phyloP scores from a whole-genome alignment of 2,329 filamentous ascomycete genomes.

The Colletotrichum scovillei region DNA sequence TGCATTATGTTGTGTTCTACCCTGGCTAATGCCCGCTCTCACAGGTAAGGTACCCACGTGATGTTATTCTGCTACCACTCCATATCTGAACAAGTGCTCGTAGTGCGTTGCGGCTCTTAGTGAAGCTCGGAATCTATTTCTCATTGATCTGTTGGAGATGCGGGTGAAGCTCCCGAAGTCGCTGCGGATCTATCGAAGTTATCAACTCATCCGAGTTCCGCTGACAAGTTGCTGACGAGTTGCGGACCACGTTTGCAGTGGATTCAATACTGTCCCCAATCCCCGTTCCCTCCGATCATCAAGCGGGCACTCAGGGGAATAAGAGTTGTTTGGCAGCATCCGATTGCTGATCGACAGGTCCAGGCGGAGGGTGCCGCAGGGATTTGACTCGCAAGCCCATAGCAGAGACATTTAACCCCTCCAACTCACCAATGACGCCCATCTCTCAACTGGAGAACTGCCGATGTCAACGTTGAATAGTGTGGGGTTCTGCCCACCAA shows the following conservation, averaged over 20 bases:
- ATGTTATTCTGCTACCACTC: no score
- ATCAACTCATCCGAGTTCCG: background rate
- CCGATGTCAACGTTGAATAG: constrained; percentile 1
- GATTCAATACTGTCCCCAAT: background rate
- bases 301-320: background rate
- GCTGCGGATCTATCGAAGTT: no score
- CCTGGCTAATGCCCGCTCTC: no score
- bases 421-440: constrained; percentile 9
- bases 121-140: background rate
- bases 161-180: background rate
- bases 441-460: background rate
- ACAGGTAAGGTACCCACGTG: no score
- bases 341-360: constrained; percentile 17
- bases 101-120: background rate
- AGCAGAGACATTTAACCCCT: background rate
- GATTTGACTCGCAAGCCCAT: constrained; percentile 21
- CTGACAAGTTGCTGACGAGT: background rate
- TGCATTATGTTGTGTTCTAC: no score
- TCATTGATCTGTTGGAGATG: background rate
- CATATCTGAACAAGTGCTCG: no score
- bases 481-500: constrained; percentile 24
- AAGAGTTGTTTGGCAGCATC: constrained; percentile 3
- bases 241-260: background rate
- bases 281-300: background rate
- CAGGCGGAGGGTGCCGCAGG: constrained; percentile 6